These are phyloP conservation scores for Salix arbutifolia DNA, from an alignment of 345 rosid species.

Conservation along the genomic window DNA sequence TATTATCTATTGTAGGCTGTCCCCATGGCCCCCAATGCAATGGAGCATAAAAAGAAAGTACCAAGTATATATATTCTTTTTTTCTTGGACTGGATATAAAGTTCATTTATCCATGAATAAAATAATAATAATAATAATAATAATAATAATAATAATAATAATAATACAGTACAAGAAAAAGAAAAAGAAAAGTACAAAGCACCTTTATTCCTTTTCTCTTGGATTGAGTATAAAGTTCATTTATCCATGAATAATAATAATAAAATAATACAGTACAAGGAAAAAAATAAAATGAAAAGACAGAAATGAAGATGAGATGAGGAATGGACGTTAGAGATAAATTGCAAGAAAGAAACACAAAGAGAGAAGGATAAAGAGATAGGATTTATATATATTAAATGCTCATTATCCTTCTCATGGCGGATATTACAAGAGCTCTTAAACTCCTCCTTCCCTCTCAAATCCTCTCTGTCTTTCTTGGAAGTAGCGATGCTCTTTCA, in stretches of 20 bases:
- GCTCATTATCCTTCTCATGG: constrained; percentile 8
- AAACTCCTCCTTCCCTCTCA: neutral
- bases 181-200: neutral
- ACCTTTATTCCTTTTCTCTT: neutral
- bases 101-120: neutral
- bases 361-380: neutral
- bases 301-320: constrained; percentile 17
- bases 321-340: constrained; percentile 28
- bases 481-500: neutral
- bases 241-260: neutral
- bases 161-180: neutral
- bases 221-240: neutral
- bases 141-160: neutral
- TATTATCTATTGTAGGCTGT: neutral
- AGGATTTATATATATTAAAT: neutral
- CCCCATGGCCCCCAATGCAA: neutral
- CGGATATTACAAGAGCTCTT: constrained; percentile 20
- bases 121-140: neutral
- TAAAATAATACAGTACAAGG: neutral
- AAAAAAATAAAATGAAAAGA: neutral
- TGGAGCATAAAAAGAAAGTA: neutral
- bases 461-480: neutral
- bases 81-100: neutral
- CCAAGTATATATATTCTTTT: neutral
- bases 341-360: neutral